These are phyloP conservation scores for Cordyceps farinosa DNA, from an alignment of 2,329 filamentous ascomycete species.

Conservation along the genomic window DNA sequence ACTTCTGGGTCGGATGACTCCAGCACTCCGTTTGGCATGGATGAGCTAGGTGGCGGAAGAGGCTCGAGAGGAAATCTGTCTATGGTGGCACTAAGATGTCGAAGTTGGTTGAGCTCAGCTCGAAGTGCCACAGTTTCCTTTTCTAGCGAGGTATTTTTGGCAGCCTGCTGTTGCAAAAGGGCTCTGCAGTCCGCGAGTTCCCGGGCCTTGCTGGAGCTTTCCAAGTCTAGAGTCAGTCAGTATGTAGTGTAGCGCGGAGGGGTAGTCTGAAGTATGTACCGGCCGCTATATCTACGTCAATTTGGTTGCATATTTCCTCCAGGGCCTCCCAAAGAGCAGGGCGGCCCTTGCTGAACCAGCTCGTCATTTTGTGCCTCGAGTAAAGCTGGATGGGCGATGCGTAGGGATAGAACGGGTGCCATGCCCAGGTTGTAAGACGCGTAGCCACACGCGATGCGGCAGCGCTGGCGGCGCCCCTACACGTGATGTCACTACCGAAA, in stretches of 20 bases:
- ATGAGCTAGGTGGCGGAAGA: conserved; percentile 1
- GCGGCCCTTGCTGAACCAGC: conserved; percentile 38
- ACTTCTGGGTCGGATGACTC: conserved; percentile 18
- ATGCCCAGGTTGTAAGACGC: background rate
- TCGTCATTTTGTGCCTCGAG: conserved; percentile 31
- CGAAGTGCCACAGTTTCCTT: conserved; percentile 42
- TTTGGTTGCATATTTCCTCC: conserved; percentile 36
- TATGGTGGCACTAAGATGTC: background rate
- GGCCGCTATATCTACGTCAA: conserved; percentile 36
- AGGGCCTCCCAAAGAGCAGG: conserved; percentile 40
- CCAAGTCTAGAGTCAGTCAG: conserved; percentile 2
- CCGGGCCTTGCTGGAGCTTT: background rate
- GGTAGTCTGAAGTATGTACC: conserved; percentile 28
- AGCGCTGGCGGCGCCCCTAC: background rate
- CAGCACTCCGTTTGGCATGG: conserved; percentile 8
- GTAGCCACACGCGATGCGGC: conserved; percentile 10
- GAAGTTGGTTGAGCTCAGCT: conserved; percentile 30
- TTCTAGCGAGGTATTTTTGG: conserved; percentile 35
- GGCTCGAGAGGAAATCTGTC: background rate
- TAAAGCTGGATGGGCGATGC: background rate
- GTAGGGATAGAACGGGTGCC: too few species aligned
- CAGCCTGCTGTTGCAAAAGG: conserved; percentile 13
- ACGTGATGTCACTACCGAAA: conserved; percentile 13
- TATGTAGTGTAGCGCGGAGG: background rate
- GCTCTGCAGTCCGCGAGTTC: conserved; percentile 11